Evolutionary conservation across 768 basidiomycete species (phyloP), one percentile per base, ranked within the genome.

Genomic region (Chalciporus piperatus): DNA sequence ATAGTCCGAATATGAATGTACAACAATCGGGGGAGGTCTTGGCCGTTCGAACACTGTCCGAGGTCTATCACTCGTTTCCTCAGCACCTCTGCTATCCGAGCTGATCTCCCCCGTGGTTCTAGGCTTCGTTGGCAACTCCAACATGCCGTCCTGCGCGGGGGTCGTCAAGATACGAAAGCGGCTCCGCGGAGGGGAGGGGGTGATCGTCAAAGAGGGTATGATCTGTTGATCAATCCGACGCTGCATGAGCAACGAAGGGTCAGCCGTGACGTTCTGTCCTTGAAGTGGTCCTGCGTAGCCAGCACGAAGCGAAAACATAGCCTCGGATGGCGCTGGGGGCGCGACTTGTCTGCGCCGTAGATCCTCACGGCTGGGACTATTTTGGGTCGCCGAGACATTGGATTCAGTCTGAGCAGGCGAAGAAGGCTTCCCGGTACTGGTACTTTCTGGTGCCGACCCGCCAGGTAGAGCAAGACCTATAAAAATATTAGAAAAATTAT

Each of bases 21-120:
- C 48, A 43, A 56, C 39, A 12, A 68, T 54, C n/a, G 76, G 78
- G 27, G 78, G 72, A 19, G 76, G 72, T 56, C 79, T 63, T 46
- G 74, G 76, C 43, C 71, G 67, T 50, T 77, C 74, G 57, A 66
- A 70, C 35, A 52, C 56, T 48, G 54, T 65, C 25, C 64, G 59
- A 52, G 35, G 54, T 28, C 59, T 47, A 41, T 50, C 44, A 46
- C 23, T 45, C 54, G 16, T 47, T 17, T 54, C 60, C 11, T 55
- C 58, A 44, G 48, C 48, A 12, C 57, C 25, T 25, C 22, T 32
- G 19, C 48, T 59, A 19, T 72, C 72, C 13, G 45, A 59, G 52
- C 68, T 67, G 8, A 75, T 73, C 16, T 59, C 57, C 20, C 30
- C 43, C 44, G 22, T 49, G 1, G 67, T 64, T 45, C 64, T 65